phyloP scores from a whole-genome alignment of 2,329 filamentous ascomycete genomes.

The Pseudopyricularia javanii region DNA sequence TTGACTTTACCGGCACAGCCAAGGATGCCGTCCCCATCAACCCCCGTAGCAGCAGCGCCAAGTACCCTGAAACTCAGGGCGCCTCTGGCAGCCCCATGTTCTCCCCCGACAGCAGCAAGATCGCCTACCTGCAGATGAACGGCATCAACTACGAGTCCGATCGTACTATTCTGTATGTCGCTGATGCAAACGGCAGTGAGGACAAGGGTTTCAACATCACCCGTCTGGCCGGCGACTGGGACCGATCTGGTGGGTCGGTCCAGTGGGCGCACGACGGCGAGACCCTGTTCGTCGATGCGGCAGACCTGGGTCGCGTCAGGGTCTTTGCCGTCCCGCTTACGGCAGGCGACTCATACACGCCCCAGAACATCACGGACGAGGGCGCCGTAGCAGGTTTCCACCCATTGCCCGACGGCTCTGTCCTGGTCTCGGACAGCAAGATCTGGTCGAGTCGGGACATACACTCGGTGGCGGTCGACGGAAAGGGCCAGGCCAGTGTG shows the following conservation, averaged over 20 bases:
- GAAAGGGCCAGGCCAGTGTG: constrained; percentile 12
- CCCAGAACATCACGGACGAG: constrained; percentile 20
- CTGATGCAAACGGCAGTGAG: constrained; percentile 14
- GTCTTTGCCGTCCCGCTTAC: constrained; percentile 17
- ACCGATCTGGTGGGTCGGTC: constrained; percentile 14
- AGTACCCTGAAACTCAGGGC: constrained; percentile 18
- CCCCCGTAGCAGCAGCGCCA: constrained; percentile 12
- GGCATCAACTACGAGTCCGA: constrained; percentile 43
- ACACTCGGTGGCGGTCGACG: constrained; percentile 14
- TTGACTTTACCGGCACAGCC: constrained; percentile 16
- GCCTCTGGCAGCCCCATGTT: constrained; percentile 28
- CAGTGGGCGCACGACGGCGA: constrained; percentile 12
- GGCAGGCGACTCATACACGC: constrained; percentile 12
- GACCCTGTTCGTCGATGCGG: constrained; percentile 15
- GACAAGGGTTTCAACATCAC: constrained; percentile 33
- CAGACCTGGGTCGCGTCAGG: constrained; percentile 17
- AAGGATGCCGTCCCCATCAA: constrained; percentile 20
- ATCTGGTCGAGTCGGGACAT: constrained; percentile 22
- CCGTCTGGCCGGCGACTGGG: constrained; percentile 18
- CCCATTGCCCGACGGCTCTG: constrained; percentile 13
- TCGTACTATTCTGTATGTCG: constrained; percentile 20
- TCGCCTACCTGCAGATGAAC: constrained; percentile 51
- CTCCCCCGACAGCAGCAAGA: constrained; percentile 41
- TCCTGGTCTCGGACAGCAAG: constrained; percentile 20
- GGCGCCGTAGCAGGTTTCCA: constrained; percentile 16